Conservation (phyloP, 1,284 basidiomycete genomes). For the Schizopora paradoxa region DNA sequence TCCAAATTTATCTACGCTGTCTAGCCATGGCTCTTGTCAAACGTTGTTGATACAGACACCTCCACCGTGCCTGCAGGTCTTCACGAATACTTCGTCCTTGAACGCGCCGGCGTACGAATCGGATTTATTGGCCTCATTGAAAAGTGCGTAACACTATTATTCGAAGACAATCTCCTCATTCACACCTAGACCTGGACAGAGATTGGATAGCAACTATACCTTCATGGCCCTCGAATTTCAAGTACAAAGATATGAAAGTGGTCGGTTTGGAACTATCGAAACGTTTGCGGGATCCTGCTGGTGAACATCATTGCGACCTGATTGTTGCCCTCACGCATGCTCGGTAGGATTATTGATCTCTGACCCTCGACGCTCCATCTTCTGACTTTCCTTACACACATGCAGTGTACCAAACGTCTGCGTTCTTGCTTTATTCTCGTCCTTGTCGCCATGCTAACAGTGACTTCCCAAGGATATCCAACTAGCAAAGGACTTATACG, state of each 20-base stretch:
- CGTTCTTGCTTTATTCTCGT: conserved; percentile 28
- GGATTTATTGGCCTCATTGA: conserved; percentile 83
- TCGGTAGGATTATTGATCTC: conserved; percentile 32
- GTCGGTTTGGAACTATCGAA: conserved; percentile 62
- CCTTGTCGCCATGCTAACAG: conserved; percentile 42
- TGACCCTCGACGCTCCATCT: conserved; percentile 30
- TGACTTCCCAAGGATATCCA: conserved; percentile 49
- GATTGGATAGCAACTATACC: conserved; percentile 87
- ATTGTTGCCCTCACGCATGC: conserved; percentile 83
- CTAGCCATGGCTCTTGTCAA: conserved; percentile 73
- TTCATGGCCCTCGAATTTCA: conserved; percentile 73
- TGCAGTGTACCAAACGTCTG: conserved; percentile 28
- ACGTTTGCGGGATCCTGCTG: conserved; percentile 65
- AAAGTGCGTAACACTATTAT: conserved; percentile 41
- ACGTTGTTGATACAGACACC: conserved; percentile 64
- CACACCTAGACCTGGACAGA: conserved; percentile 28
- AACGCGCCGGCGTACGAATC: conserved; percentile 63
- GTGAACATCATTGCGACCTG: conserved; percentile 66
- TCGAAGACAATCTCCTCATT: neutral
- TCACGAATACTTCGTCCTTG: conserved; percentile 55
- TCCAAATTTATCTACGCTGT: conserved; percentile 20
- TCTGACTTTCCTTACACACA: neutral
- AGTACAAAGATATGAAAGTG: conserved; percentile 64
- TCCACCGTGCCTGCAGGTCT: conserved; percentile 52
- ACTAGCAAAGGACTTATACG: conserved; percentile 60